Conservation (phyloP, 768 basidiomycete species). For the Lactifluus pinguis region DNA sequence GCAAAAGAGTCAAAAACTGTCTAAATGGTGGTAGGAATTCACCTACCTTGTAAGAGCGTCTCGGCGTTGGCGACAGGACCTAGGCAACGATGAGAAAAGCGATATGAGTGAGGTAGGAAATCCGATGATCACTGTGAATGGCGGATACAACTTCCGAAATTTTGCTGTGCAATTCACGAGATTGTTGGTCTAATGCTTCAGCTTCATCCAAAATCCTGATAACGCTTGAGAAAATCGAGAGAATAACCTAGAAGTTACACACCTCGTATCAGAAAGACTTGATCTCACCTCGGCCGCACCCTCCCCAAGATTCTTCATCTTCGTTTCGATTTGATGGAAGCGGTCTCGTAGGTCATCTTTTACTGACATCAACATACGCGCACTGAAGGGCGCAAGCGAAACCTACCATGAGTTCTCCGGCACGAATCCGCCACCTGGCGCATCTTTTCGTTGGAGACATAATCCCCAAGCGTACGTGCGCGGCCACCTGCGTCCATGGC, state of each 20-base stretch:
- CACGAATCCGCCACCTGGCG: slow-evolving; percentile 69
- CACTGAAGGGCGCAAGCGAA: background rate
- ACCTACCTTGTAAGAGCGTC: slow-evolving; percentile 42
- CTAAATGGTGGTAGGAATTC: background rate
- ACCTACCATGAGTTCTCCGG: slow-evolving; percentile 55
- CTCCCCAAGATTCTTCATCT: slow-evolving; percentile 17
- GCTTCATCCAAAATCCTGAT: slow-evolving; percentile 16
- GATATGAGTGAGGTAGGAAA: background rate
- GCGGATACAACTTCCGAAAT: slow-evolving; percentile 11
- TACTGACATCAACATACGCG: background rate
- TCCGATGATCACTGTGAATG: slow-evolving; percentile 5
- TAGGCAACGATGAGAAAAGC: slow-evolving; percentile 15
- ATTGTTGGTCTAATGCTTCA: slow-evolving; percentile 2
- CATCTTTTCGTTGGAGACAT: slow-evolving; percentile 75
- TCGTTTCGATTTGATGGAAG: slow-evolving; percentile 34
- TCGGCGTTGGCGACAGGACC: slow-evolving; percentile 44
- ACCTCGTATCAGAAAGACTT: slow-evolving; percentile 12
- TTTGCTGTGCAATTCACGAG: slow-evolving; percentile 9
- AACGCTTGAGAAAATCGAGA: background rate
- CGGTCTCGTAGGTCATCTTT: slow-evolving; percentile 39
- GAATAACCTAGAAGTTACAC: background rate
- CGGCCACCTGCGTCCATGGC: slow-evolving; percentile 65
- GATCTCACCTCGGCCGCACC: slow-evolving; percentile 16
- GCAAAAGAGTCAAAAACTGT: background rate
- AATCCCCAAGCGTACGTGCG: slow-evolving; percentile 66